Evolutionary conservation across 345 rosid species (phyloP), one percentile per base, ranked within the genome.

Genomic region (Capsella bursapastoris): DNA sequence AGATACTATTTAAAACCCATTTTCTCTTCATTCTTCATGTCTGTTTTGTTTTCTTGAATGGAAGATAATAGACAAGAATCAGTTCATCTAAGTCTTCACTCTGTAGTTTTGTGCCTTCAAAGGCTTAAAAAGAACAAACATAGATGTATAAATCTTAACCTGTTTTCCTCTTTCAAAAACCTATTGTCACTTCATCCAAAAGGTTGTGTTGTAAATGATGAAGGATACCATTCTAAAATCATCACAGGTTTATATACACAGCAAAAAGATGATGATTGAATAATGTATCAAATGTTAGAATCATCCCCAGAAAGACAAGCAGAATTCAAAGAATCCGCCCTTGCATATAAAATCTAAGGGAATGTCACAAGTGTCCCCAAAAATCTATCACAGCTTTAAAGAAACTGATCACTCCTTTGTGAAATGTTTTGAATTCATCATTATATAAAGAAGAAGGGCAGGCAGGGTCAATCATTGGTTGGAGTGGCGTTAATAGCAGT

Each of bases 171-270:
- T 7, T 6, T 34, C 37, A 34, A 22, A 22, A 22, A 22, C 25
- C 25, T 22, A 34, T 34, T 5, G 37, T 31, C 8, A 16, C 37
- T 58, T 70, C 48, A 58, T 9, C 25, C 64, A 14, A 13, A 58
- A n/a, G 35, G 48, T 49, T 40, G 22, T 41, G 4, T 6, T 18
- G 49, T 38, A 40, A 59, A n/a, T 27, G 1, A 44, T 43, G 31
- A 28, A 44, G 15, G 58, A 56, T 51, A 37, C 44, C 29, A 75
- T 67, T 67, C 8, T 65, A 16, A 67, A 50, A 32, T 50, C 51
- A 51, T 75, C 69, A 68, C 74, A 61, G 50, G 45, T 70, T 76
- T 59, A 76, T 70, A 76, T 63, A 56, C 44, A 68, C 79, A 68
- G 15, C 3, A 28, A 37, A 28, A 41, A 8, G 68, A 22, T 22